Percentiles rank a stretch among this genome's conserved stretches.
Conservation (phyloP, 2,329 filamentous ascomycete species). For the Fusarium vanettenii region DNA sequence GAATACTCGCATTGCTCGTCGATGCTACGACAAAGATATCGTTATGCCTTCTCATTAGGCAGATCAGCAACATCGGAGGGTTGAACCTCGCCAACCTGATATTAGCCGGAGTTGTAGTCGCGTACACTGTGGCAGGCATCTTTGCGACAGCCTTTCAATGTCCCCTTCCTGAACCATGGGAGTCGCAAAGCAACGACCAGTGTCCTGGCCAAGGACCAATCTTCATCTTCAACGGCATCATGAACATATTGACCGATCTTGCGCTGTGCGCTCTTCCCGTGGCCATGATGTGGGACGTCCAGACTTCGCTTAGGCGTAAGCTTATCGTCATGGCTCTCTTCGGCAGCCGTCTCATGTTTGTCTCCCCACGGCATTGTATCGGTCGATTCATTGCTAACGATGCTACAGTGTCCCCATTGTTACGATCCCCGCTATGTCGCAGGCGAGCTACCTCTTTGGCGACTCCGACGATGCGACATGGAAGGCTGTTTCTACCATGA, state of each 20-base stretch:
- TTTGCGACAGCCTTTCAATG: constrained; percentile 33
- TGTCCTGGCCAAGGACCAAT: constrained; percentile 25
- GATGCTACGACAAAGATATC: constrained; percentile 35
- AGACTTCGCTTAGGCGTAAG: constrained; percentile 34
- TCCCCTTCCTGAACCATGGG: constrained; percentile 32
- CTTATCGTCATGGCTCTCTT: constrained; percentile 33
- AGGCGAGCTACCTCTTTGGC: constrained; percentile 26
- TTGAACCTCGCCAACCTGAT: constrained; percentile 29
- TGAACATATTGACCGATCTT: constrained; percentile 32
- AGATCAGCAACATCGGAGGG: constrained; percentile 29
- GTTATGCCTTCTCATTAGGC: constrained; percentile 37
- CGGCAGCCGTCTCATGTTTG: constrained; percentile 34
- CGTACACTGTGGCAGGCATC: constrained; percentile 23
- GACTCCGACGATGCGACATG: constrained; percentile 29
- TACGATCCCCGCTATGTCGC: constrained; percentile 29
- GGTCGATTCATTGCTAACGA: background rate
- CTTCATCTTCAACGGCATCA: constrained; percentile 29
- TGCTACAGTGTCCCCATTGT: constrained; percentile 28
- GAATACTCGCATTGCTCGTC: constrained; percentile 32
- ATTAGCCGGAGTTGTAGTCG: constrained; percentile 11
- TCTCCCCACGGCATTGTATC: background rate
- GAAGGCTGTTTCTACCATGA: constrained; percentile 22
- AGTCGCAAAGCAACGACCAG: background rate
- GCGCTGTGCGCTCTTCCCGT: constrained; percentile 30
- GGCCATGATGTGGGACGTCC: constrained; percentile 41